A percentile compares a stretch with the other conserved stretches of the same genome.
These are phyloP conservation scores for Capsicum rhomboideum DNA, from an alignment of 257 asterid species.

Conservation along the genomic window DNA sequence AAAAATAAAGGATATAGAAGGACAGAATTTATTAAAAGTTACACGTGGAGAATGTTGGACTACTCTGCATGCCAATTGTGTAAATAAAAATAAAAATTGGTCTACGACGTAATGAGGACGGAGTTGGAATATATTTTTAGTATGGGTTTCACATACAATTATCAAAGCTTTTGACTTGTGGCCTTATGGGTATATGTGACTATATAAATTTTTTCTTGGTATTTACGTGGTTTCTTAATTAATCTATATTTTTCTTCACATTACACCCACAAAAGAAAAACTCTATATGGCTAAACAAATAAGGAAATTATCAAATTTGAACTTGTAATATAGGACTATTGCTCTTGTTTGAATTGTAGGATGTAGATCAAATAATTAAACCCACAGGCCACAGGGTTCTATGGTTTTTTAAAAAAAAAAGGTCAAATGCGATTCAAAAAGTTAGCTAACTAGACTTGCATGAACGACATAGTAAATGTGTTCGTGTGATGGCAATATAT, in stretches of 20 bases:
- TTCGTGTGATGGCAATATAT: not conserved
- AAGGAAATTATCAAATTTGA: not conserved
- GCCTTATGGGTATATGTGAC: not conserved
- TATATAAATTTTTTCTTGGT: not conserved
- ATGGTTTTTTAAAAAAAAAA: not conserved
- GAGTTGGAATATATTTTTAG: constrained; percentile 8
- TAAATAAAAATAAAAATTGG: not conserved
- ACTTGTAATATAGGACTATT: not conserved
- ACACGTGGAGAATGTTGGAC: constrained; percentile 33
- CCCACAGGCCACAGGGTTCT: not conserved
- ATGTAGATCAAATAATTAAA: not conserved
- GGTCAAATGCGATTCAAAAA: not conserved
- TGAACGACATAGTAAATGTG: too few relatives aligned
- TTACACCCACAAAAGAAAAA: not conserved
- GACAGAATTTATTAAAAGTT: not conserved
- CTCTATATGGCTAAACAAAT: not conserved
- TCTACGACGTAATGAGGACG: constrained; percentile 46
- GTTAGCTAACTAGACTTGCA: too few relatives aligned
- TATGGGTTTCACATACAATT: not conserved
- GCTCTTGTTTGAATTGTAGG: not conserved
- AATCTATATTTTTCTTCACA: not conserved
- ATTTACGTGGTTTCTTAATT: not conserved
- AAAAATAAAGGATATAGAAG: not conserved
- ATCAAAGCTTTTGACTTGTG: constrained; percentile 30
- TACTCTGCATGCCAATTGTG: constrained; percentile 1